Percentiles rank a stretch among this genome's conserved stretches.
Evolutionary conservation across 2,329 filamentous ascomycete genomes (phyloP).

Genomic region (Botrytis pseudocinerea): DNA sequence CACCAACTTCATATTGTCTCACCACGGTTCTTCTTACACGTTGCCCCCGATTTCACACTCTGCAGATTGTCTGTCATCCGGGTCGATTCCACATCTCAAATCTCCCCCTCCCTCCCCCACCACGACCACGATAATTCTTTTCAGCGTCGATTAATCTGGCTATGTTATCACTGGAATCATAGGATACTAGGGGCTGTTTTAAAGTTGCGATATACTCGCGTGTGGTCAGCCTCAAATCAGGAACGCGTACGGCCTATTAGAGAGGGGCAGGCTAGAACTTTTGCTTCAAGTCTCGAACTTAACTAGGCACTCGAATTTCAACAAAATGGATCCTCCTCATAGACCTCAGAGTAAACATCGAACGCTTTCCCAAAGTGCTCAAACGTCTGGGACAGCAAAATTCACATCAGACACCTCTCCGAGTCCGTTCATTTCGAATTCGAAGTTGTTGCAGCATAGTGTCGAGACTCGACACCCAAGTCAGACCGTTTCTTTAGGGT

Average conservation of each 20-base stretch:
- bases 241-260: constrained; percentile 33
- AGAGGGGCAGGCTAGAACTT: constrained; percentile 30
- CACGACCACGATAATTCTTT: constrained; percentile 21
- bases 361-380: constrained; percentile 27
- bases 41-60: constrained; percentile 17
- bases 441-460: constrained; percentile 29
- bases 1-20: constrained; percentile 11
- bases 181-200: constrained; percentile 30
- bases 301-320: constrained; percentile 15
- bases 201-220: constrained; percentile 31
- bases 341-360: constrained; percentile 32
- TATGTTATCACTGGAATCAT: constrained; percentile 33
- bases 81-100: constrained; percentile 13
- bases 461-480: constrained; percentile 31
- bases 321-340: constrained; percentile 36
- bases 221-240: constrained; percentile 32
- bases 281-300: constrained; percentile 17
- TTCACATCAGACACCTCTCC: constrained; percentile 34
- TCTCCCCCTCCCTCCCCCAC: constrained; percentile 25
- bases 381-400: constrained; percentile 26
- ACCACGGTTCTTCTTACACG: constrained; percentile 11
- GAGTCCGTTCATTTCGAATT: constrained; percentile 35
- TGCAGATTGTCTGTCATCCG: constrained; percentile 9
- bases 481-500: constrained; percentile 37
- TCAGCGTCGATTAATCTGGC: constrained; percentile 25